Evolutionary conservation across 176 grass and related monocot genomes (phyloP).

Genomic region (Saccharum officinarum): DNA sequence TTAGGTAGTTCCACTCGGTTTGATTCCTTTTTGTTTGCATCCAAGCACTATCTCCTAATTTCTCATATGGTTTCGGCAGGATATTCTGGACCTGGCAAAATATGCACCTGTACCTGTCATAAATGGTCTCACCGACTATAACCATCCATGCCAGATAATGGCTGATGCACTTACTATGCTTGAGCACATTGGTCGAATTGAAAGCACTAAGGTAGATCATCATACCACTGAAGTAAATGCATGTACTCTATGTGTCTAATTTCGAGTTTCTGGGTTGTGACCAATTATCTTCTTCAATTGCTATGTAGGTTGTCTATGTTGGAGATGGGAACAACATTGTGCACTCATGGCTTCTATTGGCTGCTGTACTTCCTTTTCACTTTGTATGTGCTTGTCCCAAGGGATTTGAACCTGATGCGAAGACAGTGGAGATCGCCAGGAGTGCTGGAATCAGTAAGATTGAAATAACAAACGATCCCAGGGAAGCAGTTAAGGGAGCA

Average conservation of each 20-base stretch:
- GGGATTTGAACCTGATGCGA: slow-evolving; percentile 92
- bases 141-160: slow-evolving; percentile 99
- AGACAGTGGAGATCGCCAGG: slow-evolving; percentile 76
- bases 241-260: neutral
- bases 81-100: slow-evolving; percentile 92
- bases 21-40: neutral
- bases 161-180: slow-evolving; percentile 97
- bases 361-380: slow-evolving; percentile 78
- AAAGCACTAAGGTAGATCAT: slow-evolving; percentile 76
- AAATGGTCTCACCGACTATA: slow-evolving; percentile 94
- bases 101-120: slow-evolving; percentile 88
- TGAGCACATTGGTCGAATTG: slow-evolving; percentile 78
- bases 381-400: slow-evolving; percentile 94
- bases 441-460: slow-evolving; percentile 88
- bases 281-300: neutral
- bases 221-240: neutral
- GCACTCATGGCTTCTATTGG: slow-evolving; percentile 95
- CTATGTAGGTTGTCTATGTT: slow-evolving; percentile 85
- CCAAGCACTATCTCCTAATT: slow-evolving; percentile 4
- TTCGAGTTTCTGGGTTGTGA: neutral
- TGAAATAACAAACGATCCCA: slow-evolving; percentile 87
- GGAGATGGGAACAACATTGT: slow-evolving; percentile 99
- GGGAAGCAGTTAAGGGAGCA: slow-evolving; percentile 92
- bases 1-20: neutral
- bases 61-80: slow-evolving; percentile 55